These are phyloP conservation scores for Kazachstania africana DNA, from an alignment of 805 yeast genomes.

Conservation along the genomic window DNA sequence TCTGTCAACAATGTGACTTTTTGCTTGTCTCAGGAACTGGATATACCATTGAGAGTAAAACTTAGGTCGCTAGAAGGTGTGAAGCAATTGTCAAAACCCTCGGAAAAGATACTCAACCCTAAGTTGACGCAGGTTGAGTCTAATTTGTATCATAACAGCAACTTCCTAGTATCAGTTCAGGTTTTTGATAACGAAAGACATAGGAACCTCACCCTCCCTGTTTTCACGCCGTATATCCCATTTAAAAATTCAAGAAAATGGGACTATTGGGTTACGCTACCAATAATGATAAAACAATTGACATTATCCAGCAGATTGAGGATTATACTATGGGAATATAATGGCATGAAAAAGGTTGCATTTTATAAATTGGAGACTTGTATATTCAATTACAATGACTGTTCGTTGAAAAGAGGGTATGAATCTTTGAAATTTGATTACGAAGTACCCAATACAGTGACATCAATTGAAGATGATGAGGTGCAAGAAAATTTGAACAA, in stretches of 20 bases:
- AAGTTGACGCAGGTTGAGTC: conserved; percentile 31
- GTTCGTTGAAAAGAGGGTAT: conserved; percentile 58
- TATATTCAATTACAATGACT: conserved; percentile 44
- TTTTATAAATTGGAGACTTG: conserved; percentile 53
- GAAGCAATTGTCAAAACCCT: conserved; percentile 30
- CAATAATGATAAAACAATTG: conserved; percentile 62
- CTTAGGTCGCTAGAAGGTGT: conserved; percentile 37
- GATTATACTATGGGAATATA: conserved; percentile 58
- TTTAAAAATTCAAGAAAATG: conserved; percentile 40
- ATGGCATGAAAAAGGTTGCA: conserved; percentile 37
- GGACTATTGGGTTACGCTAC: conserved; percentile 65
- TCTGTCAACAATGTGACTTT: conserved; percentile 35
- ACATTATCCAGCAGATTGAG: conserved; percentile 48
- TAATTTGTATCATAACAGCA: conserved; percentile 26
- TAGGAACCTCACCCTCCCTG: conserved; percentile 38
- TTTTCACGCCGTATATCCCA: conserved; percentile 37
- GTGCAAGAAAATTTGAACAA: conserved; percentile 44
- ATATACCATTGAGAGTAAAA: conserved; percentile 37
- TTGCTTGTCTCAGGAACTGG: conserved; percentile 45
- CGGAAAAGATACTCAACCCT: conserved; percentile 39
- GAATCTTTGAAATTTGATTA: conserved; percentile 40
- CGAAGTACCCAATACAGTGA: conserved; percentile 21
- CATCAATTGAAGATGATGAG: conserved; percentile 17
- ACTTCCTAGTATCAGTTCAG: conserved; percentile 35
- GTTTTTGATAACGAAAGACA: conserved; percentile 31